Percentiles rank a stretch among this genome's conserved stretches.
These are phyloP conservation scores for Monosporascus cannonballus DNA, from an alignment of 2,329 filamentous ascomycete genomes.

Conservation along the genomic window DNA sequence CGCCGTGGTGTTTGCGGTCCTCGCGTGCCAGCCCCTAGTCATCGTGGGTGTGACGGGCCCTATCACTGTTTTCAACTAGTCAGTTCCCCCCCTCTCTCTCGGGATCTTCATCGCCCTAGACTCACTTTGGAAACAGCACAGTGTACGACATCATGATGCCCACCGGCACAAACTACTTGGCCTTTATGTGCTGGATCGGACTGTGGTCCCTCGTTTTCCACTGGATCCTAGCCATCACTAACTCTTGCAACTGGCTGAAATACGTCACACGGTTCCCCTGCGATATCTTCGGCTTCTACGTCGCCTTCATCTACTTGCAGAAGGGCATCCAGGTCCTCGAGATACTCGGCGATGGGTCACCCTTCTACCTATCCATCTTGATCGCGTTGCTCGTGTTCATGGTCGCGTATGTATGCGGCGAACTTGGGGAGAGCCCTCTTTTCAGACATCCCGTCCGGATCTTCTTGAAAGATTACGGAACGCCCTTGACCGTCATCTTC, in stretches of 20 bases:
- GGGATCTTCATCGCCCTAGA: background rate
- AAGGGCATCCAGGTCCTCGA: constrained; percentile 84
- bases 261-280: constrained; percentile 90
- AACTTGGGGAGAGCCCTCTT: constrained; percentile 63
- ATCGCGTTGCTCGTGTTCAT: constrained; percentile 73
- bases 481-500: constrained; percentile 75
- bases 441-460: constrained; percentile 72
- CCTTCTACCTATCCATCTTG: constrained; percentile 74
- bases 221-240: constrained; percentile 76
- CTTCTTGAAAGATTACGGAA: constrained; percentile 87
- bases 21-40: constrained; percentile 78
- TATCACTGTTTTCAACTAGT: constrained; percentile 91
- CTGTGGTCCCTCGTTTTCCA: constrained; percentile 84
- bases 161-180: constrained; percentile 72
- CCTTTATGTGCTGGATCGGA: constrained; percentile 90
- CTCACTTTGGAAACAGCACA: constrained; percentile 43
- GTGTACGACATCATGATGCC: constrained; percentile 83
- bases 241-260: constrained; percentile 80
- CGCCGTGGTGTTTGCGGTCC: constrained; percentile 71
- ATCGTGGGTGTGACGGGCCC: constrained; percentile 90
- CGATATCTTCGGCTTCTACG: constrained; percentile 92
- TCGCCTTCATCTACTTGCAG: constrained; percentile 85
- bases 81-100: constrained; percentile 18
- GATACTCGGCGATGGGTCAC: constrained; percentile 59
- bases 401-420: constrained; percentile 67